phyloP scores from a whole-genome alignment of 2,329 filamentous ascomycete genomes.

The Phialocephala subalpina region DNA sequence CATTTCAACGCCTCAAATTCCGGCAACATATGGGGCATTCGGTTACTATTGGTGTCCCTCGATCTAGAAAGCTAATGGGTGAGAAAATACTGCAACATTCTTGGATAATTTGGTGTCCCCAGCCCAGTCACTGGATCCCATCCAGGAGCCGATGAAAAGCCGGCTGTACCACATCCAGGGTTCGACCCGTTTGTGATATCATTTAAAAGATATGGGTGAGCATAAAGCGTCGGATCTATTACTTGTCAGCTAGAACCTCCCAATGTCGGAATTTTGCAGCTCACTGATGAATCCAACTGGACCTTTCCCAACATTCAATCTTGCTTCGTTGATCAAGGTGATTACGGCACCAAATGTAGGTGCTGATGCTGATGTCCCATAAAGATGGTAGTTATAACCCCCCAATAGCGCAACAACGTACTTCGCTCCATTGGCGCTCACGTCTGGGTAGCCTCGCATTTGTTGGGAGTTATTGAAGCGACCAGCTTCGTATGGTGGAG shows the following conservation, averaged over 20 bases:
- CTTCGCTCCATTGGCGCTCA: conserved; percentile 16
- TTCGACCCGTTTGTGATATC: conserved; percentile 15
- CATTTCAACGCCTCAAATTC: no score
- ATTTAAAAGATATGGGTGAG: conserved; percentile 10
- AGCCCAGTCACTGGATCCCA: conserved; percentile 19
- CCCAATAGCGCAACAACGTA: conserved; percentile 16
- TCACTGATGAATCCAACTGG: conserved; percentile 20
- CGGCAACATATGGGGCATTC: no score
- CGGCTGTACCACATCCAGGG: conserved; percentile 12
- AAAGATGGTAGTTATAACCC: background rate
- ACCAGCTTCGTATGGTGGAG: conserved; percentile 44
- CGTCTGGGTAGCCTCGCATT: conserved; percentile 13
- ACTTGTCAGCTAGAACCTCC: background rate
- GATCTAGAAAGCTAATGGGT: background rate
- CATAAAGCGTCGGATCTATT: conserved; percentile 8
- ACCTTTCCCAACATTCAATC: conserved; percentile 18
- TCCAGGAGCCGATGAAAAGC: conserved; percentile 2
- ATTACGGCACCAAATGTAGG: conserved; percentile 17
- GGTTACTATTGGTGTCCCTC: no score
- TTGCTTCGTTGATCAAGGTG: conserved; percentile 19
- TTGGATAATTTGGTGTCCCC: conserved; percentile 17
- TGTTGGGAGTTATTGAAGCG: conserved; percentile 55
- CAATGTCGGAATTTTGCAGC: background rate
- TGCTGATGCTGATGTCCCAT: conserved; percentile 15
- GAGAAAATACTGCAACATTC: conserved; percentile 14